Evolutionary conservation across 352 stramenopile genomes (phyloP).

Genomic region (Globisporangium cederbergense): DNA sequence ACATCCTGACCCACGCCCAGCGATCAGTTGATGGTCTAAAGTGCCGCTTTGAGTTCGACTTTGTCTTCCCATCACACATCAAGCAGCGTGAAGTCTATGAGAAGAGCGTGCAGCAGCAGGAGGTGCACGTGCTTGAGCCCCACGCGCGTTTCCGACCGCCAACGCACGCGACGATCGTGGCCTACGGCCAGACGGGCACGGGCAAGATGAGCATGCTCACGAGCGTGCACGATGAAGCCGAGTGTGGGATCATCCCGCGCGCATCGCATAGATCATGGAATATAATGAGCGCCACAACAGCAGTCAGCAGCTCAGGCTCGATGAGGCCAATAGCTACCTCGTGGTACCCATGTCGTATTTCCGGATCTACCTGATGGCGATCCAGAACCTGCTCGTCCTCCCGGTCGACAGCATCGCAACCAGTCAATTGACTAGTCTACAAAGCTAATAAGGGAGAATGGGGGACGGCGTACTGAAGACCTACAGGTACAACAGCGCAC

Average conservation of each 20-base stretch:
- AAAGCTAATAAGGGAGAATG: background rate
- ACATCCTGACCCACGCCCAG: conserved; percentile 21
- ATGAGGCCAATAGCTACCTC: background rate
- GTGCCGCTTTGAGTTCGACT: conserved; percentile 66
- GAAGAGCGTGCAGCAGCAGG: conserved; percentile 29
- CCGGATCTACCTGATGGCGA: conserved; percentile 75
- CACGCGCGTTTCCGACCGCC: conserved; percentile 16
- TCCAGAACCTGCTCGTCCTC: conserved; percentile 56
- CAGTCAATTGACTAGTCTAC: too few species aligned
- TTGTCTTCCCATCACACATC: conserved; percentile 48
- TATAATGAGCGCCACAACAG: conserved; percentile 26
- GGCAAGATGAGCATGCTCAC: conserved; percentile 76
- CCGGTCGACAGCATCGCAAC: conserved; percentile 4
- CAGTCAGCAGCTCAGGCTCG: background rate
- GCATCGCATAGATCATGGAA: conserved; percentile 49
- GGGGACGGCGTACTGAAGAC: conserved; percentile 11
- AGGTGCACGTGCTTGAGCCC: conserved; percentile 37
- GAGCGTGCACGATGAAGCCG: conserved; percentile 24
- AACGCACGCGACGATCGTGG: conserved; percentile 49
- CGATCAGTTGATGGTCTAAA: conserved; percentile 6
- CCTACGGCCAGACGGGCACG: conserved; percentile 73
- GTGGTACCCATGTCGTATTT: conserved; percentile 54
- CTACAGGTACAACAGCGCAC: conserved; percentile 45
- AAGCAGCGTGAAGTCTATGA: conserved; percentile 54
- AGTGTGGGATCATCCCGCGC: conserved; percentile 62